Base-by-base conservation (phyloP, 257 asterid genomes). In the Perilla frutescens region DNA sequence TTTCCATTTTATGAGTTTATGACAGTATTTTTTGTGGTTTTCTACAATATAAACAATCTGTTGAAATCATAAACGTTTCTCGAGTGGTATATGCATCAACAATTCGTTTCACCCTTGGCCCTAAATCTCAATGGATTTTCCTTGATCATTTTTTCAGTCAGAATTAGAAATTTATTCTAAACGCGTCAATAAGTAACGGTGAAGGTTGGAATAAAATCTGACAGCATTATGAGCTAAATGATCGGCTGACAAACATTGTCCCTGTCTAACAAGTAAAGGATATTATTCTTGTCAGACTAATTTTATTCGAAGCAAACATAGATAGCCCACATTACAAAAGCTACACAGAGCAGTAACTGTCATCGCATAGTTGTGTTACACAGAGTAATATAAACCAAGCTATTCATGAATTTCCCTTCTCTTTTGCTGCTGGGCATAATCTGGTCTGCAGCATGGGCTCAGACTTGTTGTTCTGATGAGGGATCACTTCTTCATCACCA, bases 151-250 rank as follows among this genome's bases (percentile, higher is more conserved):
- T 20, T 20, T 20, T 20, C 26, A 20, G 26, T 20, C 26, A 20
- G 26, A 20, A 20, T 20, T 20, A 20, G 26, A 20, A 20, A 20
- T 20, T 20, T 20, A 20, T 20, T 20, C 26, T 20, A 20, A 20
- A 20, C 26, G 26, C 26, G 26, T 20, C 26, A 20, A 20, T 20
- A 20, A 20, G 26, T 20, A 20, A 20, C 26, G 26, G 26, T 44
- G 66, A 79, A 84, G 81, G 40, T 71, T 68, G 82, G 89, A 84
- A 81, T 75, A 81, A 81, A 81, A 77, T 71, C 83, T 43, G 68
- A 32, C 15, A 6, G 5, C 36, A 60, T 57, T 66, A 49, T 4
- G 51, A 66, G 6, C 41, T 2, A 15, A 34, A 75, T 48, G 63
- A 47, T 45, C 48, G 14, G 48, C 29, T 20, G 63, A 70, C 47